Conservation (phyloP, 345 rosid species). For the Stellera chamaejasme region DNA sequence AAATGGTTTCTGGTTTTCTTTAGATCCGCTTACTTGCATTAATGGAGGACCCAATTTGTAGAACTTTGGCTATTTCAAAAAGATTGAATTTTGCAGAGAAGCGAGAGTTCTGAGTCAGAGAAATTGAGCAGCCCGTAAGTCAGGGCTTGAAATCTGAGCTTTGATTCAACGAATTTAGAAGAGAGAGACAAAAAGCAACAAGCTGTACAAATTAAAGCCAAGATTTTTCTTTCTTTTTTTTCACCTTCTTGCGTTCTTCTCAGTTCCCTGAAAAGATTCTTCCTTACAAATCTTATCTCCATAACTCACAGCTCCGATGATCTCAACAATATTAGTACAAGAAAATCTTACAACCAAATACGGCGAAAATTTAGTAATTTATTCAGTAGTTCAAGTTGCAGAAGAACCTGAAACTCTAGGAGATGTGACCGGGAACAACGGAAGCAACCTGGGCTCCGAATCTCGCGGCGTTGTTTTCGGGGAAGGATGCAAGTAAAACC, state of each 20-base stretch:
- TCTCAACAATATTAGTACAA: conserved; percentile 10
- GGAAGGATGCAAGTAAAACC: conserved; percentile 75
- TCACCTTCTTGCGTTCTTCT: background rate
- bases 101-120: no score
- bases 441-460: conserved; percentile 59
- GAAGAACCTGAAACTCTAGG: conserved; percentile 63
- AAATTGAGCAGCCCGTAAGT: no score
- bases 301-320: conserved; percentile 16
- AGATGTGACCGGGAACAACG: conserved; percentile 76
- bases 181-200: background rate
- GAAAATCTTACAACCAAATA: conserved; percentile 24
- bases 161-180: background rate
- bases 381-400: conserved; percentile 16
- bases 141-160: no score
- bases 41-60: background rate
- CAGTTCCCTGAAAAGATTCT: conserved; percentile 19
- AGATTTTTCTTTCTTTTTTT: background rate
- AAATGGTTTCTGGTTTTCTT: conserved; percentile 10
- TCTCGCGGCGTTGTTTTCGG: conserved; percentile 69
- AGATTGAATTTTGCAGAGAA: background rate
- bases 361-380: conserved; percentile 11
- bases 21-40: conserved; percentile 13
- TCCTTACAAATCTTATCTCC: conserved; percentile 23
- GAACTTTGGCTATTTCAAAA: background rate
- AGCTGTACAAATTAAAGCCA: conserved; percentile 25